These are phyloP conservation scores for Graphilbum ipis-grandicollis DNA, from an alignment of 2,329 filamentous ascomycete genomes.

Conservation along the genomic window DNA sequence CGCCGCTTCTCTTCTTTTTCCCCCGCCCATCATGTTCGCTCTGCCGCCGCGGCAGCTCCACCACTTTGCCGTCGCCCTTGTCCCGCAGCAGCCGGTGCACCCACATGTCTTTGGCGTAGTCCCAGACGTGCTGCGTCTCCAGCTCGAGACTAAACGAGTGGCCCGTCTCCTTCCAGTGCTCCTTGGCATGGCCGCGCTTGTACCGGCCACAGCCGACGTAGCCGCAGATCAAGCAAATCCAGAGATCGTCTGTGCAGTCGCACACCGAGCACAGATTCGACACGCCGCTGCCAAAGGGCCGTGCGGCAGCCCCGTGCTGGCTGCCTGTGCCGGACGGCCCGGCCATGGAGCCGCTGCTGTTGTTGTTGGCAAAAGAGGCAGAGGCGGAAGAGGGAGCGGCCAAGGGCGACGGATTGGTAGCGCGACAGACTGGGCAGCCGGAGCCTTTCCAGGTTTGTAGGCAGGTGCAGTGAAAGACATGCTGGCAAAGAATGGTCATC, in stretches of 20 bases:
- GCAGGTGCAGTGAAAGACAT: conserved; percentile 94
- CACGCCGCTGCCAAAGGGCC: conserved; percentile 38
- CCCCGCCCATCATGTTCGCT: too few relatives aligned
- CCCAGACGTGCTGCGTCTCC: conserved; percentile 90
- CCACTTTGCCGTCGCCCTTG: conserved; percentile 80
- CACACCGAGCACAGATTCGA: conserved; percentile 69
- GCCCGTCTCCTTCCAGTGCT: conserved; percentile 76
- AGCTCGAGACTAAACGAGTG: conserved; percentile 91
- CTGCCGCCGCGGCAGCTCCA: conserved; percentile 54
- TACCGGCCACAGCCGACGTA: conserved; percentile 89
- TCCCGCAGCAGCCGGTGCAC: conserved; percentile 90
- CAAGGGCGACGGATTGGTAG: conserved; percentile 39
- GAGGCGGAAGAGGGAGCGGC: too few relatives aligned
- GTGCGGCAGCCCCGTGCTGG: conserved; percentile 29
- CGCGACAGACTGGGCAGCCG: conserved; percentile 87
- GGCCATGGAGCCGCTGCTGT: too few relatives aligned
- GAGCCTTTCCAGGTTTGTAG: conserved; percentile 90
- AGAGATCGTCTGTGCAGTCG: conserved; percentile 65
- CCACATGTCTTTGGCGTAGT: conserved; percentile 90
- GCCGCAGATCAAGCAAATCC: conserved; percentile 91
- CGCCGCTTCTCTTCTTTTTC: too few relatives aligned
- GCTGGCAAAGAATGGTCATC: conserved; percentile 90
- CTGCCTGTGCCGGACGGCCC: too few relatives aligned
- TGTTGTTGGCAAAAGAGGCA: too few relatives aligned
- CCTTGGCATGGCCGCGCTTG: conserved; percentile 82